Evolutionary conservation across 306 rosid species (phyloP).

Genomic region (Delonix regia): DNA sequence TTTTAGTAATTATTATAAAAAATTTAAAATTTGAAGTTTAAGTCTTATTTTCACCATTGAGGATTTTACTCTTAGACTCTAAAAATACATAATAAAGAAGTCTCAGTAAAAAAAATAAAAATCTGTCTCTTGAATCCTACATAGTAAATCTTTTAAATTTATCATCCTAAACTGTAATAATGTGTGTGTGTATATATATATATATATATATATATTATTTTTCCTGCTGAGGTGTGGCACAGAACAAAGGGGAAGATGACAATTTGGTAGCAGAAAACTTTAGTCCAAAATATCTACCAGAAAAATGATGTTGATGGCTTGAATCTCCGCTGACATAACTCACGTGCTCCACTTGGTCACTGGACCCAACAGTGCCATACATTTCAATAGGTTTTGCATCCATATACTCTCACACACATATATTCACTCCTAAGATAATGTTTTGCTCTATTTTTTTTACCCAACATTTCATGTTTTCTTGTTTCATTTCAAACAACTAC

Average conservation of each 20-base stretch:
- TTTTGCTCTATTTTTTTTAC: neutral
- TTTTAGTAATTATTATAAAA: too few relatives aligned
- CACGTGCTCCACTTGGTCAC: slow-evolving; percentile 50
- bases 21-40: too few relatives aligned
- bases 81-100: too few relatives aligned
- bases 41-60: too few relatives aligned
- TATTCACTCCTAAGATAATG: neutral
- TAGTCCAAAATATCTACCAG: slow-evolving; percentile 19
- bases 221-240: neutral
- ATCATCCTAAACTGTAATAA: too few relatives aligned
- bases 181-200: neutral
- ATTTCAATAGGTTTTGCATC: neutral
- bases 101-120: too few relatives aligned
- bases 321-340: slow-evolving; percentile 39
- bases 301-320: slow-evolving; percentile 35
- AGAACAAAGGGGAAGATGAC: slow-evolving; percentile 47
- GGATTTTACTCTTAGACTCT: too few relatives aligned
- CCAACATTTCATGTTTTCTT: neutral
- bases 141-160: too few relatives aligned
- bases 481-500: neutral
- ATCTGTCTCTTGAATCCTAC: too few relatives aligned
- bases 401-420: neutral
- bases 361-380: slow-evolving; percentile 38
- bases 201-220: neutral
- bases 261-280: slow-evolving; percentile 33